Conservation (phyloP, 257 asterid species). For the Capsicum chinense region DNA sequence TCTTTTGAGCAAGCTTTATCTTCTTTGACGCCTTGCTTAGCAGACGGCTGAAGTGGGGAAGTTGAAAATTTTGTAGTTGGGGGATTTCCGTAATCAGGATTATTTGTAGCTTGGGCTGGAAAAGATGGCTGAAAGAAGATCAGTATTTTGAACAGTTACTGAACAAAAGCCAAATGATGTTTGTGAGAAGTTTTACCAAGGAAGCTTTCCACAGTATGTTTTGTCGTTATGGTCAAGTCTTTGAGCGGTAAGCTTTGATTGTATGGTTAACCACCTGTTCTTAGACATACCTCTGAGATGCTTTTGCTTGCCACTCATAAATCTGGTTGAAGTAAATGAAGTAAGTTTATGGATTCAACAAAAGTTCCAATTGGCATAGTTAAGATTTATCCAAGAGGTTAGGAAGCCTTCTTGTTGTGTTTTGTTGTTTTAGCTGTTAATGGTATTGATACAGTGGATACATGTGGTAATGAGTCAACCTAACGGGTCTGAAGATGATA, state of each 20-base stretch:
- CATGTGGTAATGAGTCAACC: constrained; percentile 33
- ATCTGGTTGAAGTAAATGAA: constrained; percentile 17
- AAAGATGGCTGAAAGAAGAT: constrained; percentile 12
- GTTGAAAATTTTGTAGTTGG: neutral
- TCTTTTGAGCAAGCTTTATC: constrained; percentile 20
- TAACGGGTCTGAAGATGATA: constrained; percentile 34
- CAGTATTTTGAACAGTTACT: constrained; percentile 18
- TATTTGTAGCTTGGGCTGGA: neutral
- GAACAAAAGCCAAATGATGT: constrained; percentile 13
- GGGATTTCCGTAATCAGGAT: neutral
- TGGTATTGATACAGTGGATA: constrained; percentile 32
- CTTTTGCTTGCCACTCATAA: neutral
- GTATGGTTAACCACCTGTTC: constrained; percentile 1
- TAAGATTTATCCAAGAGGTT: constrained; percentile 29
- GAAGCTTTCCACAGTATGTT: neutral
- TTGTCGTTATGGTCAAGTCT: neutral
- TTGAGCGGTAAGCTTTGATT: neutral
- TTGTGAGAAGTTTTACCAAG: neutral
- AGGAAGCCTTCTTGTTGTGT: constrained; percentile 34
- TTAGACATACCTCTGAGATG: neutral
- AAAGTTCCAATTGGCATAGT: constrained; percentile 1
- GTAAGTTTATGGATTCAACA: neutral
- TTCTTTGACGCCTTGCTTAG: constrained; percentile 16
- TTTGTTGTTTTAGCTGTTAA: constrained; percentile 33
- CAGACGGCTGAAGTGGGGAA: neutral